Evolutionary conservation across 148 eudicot genomes (phyloP).

Genomic region (Oxyria digyna): DNA sequence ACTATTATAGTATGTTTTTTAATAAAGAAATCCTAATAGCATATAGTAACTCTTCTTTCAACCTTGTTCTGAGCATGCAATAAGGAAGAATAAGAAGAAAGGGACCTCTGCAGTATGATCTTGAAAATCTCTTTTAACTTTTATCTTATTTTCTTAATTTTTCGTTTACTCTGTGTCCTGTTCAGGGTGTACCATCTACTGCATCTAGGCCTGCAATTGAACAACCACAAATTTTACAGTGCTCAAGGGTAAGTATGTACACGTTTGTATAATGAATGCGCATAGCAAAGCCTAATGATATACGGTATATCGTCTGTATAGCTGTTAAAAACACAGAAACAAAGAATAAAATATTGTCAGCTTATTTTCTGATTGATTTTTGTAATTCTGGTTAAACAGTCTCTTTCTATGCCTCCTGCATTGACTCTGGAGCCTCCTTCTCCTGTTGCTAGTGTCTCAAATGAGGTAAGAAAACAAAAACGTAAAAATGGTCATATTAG

Average conservation of each 20-base stretch:
- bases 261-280: neutral
- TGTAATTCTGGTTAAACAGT: slow-evolving; percentile 22
- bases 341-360: neutral
- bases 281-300: slow-evolving; percentile 1
- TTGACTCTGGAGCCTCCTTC: slow-evolving; percentile 34
- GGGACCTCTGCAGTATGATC: neutral
- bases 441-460: slow-evolving; percentile 29
- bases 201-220: slow-evolving; percentile 57
- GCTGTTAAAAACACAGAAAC: neutral
- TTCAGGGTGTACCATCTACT: slow-evolving; percentile 26
- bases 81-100: neutral
- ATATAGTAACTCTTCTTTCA: neutral
- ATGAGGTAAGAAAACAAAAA: slow-evolving; percentile 22
- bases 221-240: slow-evolving; percentile 32
- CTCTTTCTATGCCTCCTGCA: slow-evolving; percentile 39
- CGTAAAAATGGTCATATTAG: neutral
- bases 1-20: neutral
- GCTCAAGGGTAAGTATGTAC: slow-evolving; percentile 41
- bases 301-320: neutral
- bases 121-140: neutral
- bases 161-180: neutral
- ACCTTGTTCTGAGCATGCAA: neutral
- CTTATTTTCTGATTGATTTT: neutral
- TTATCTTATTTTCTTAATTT: slow-evolving; percentile 3
- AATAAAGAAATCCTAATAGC: neutral